Base-by-base conservation (phyloP, 805 yeast genomes). In the Metschnikowia amazonensis region DNA sequence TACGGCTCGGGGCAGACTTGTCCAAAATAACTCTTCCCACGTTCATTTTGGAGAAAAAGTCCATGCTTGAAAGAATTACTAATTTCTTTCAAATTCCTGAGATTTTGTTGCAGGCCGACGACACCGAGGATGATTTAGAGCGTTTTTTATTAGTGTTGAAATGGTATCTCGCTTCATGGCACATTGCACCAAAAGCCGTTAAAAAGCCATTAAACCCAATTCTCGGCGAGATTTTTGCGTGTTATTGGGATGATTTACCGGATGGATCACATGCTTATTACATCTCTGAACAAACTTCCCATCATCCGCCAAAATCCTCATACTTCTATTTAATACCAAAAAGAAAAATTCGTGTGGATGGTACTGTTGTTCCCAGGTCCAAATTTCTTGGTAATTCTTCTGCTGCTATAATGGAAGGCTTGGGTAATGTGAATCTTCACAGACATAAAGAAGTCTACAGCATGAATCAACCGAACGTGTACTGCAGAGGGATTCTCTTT, bases 101-200 rank as follows among this genome's bases (percentile, higher is more conserved):
- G 30, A 67, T 89, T 27, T 64, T 90, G 33, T 60, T 89, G 5
- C 75, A 77, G 20, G 97, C 97, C 0, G 84, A 84, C 52, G 58
- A 59, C 2, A 68, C 76, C 2, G 61, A 63, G 2, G 86, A 86
- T 52, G 81, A 82, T 2, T 57, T 84, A 18, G 74, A 79, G 46
- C 76, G 98, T 47, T 90, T 94, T 57, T 60, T 88, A 5, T 69
- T 78, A 36, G 83, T 92, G 6, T 82, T 86, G 18, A 80, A 81
- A 59, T 92, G 97, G 96, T 94, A 94, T 63, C 74, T 94, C 64
- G 80, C 97, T 3, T 89, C 95, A 39, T 94, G 98, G 98, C 97
- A 94, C 62, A 94, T 94, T 63, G 94, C 97, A 1, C 99, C 98
- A 24, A 92, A 92, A 62, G 99, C 98, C 3, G 99, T 94, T 13